Base-by-base conservation (phyloP, 208 protist genomes). In the Wallacemonas sp. region DNA sequence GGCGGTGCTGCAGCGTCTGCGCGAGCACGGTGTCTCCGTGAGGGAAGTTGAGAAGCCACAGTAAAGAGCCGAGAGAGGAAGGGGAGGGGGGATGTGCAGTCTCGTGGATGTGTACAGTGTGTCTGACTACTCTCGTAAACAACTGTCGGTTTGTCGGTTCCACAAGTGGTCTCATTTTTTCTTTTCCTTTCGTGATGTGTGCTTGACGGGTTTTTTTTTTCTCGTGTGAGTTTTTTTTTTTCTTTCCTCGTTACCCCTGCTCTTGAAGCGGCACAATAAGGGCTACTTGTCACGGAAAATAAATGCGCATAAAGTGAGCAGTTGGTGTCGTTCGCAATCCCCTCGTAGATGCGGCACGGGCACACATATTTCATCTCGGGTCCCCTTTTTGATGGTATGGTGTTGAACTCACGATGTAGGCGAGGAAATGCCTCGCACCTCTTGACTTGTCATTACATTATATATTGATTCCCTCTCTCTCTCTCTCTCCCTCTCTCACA, bases 401-500 rank as follows among this genome's bases (percentile, higher is more conserved):
- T n/a, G n/a, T n/a, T n/a, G n/a, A n/a, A n/a, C n/a, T n/a, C n/a
- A n/a, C n/a, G n/a, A n/a, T n/a, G n/a, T n/a, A n/a, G n/a, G n/a
- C n/a, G n/a, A n/a, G n/a, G n/a, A n/a, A n/a, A n/a, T n/a, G n/a
- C n/a, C n/a, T n/a, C n/a, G n/a, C n/a, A n/a, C n/a, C n/a, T n/a
- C n/a, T n/a, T n/a, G n/a, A n/a, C n/a, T n/a, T n/a, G n/a, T n/a
- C n/a, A n/a, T n/a, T 41, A 41, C 36, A 41, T 41, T 41, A 41
- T 41, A 0, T 14, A 41, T 14, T 41, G 7, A 12, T 52, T 52
- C n/a, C 25, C 25, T 52, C 18, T 52, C 46, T 52, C 25, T 52
- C 25, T 52, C 46, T 52, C 25, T 52, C 31, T 36, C 31, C 26
- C 52, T 33, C n/a, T 36, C 16, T 36, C 31, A 59, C 52, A 14